Evolutionary conservation across 257 asterid species (phyloP), one percentile per base, ranked within the genome.

Genomic region (Verbascum thapsus): DNA sequence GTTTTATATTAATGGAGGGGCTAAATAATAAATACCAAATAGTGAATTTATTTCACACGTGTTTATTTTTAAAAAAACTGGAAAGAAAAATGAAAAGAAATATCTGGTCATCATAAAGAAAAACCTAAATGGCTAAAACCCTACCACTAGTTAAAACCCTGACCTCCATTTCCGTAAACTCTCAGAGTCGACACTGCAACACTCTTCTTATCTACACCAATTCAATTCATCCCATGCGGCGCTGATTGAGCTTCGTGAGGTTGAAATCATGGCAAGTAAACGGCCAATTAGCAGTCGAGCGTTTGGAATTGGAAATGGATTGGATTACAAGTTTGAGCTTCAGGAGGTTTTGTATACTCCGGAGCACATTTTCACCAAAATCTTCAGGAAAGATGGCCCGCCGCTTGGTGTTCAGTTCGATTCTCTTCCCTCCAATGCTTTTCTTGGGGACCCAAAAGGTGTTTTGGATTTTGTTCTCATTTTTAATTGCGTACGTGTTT

Each of bases 301-400:
- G 59, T 52, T 48, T 9, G 65, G 66, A 48, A 72, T 48, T 9
- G 65, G 66, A 48, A 72, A 48, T 65, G 78, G 74, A 52, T 48
- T 45, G 18, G 96, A 92, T 66, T 85, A 73, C 68, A 47, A 81
- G 78, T 71, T 10, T 61, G 73, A 91, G 68, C 83, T 81, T 44
- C 97, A 94, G 85, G 97, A 89, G 78, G 80, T 78, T 56, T 53
- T 84, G 76, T 87, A 77, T 74, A 67, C 75, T 44, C 72, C 90
- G 42, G 97, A 87, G 65, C 53, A 81, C 66, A 88, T 91, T 80
- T 54, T 82, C 34, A 51, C 80, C 60, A 88, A 81, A 63, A 75
- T 83, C 67, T 91, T 88, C 76, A 71, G 98, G 58, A 85, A 85
- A 79, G 97, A 90, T 54, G 99, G 99, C 10, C 99, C 99, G 17